Evolutionary conservation across 202 grass and related monocot species (phyloP).

Genomic region (Musa balbisiana): DNA sequence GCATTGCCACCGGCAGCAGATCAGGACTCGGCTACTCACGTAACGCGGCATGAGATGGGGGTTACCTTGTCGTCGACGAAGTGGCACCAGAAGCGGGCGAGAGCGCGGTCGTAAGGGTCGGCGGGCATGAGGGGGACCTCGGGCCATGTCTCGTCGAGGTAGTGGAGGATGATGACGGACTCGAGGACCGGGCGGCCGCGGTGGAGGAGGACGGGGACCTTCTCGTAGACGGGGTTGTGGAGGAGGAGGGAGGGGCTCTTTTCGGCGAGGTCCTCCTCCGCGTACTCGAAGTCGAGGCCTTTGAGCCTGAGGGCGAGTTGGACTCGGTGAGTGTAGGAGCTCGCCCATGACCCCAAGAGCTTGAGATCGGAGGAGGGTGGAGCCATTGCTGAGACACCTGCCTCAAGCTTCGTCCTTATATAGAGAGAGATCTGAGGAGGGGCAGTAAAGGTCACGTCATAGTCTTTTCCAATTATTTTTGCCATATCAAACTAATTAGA

Average conservation of each 20-base stretch:
- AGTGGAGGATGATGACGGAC: neutral
- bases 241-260: neutral
- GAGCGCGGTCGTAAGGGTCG: neutral
- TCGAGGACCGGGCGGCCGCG: neutral
- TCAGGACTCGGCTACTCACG: too few species aligned
- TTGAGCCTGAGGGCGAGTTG: neutral
- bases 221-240: neutral
- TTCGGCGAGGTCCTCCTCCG: neutral
- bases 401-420: too few species aligned
- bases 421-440: too few species aligned
- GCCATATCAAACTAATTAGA: too few species aligned
- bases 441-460: too few species aligned
- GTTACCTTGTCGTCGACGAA: neutral
- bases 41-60: neutral
- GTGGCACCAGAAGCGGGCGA: slow-evolving; percentile 2
- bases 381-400: neutral
- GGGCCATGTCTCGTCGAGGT: neutral
- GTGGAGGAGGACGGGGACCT: neutral
- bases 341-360: slow-evolving; percentile 1
- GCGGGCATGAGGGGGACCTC: neutral
- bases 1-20: neutral
- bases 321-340: neutral
- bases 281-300: neutral
- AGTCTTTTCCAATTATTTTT: too few species aligned
- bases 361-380: neutral